Base-by-base conservation (phyloP, 2,329 filamentous ascomycete genomes). In the Fusarium irregulare region DNA sequence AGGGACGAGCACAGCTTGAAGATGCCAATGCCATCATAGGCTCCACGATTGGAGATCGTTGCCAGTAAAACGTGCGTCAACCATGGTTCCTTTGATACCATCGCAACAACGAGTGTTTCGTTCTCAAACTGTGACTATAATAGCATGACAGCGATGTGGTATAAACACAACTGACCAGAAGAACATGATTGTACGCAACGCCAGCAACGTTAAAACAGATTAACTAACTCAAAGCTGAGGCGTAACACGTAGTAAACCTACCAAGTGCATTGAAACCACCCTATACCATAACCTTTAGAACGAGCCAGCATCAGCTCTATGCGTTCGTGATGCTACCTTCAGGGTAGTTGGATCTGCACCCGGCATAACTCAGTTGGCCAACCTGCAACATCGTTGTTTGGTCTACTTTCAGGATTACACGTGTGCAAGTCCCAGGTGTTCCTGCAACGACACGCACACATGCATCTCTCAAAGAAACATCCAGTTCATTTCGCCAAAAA, bases 331-430 rank as follows among this genome's bases (percentile, higher is more conserved):
- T 71, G 47, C 32, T 28, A 64, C 68, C 54, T 70, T 59, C 67
- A 70, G 67, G 68, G 68, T 68, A 70, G 67, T 64, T 60, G 64
- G 55, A 30, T 64, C 54, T 49, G 34, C 47, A 48, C 50, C 23
- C 32, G 57, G 45, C 45, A 67, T 70, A 62, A 46, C 50, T 42
- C 32, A 56, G 42, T 45, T 60, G 40, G 41, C 27, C 55, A 30
- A 62, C 11, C 34, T 51, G 61, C 45, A 57, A 50, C 42, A 50
- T 32, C 30, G 30, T 46, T 45, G 41, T 50, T 56, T 64, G 21
- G 49, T 23, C 30, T 44, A 25, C 34, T 40, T 40, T 51, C 23
- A n/a, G 5, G 18, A 27, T 56, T 60, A 71, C 67, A 68, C 68
- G 67, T 71, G 50, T 70, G 67, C 67, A 68, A 58, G 48, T 48